Percentiles rank a stretch among this genome's conserved stretches.
Evolutionary conservation across 371 early-diverging fungal genomes (phyloP).

Genomic region (Lichtheimia corymbifera): DNA sequence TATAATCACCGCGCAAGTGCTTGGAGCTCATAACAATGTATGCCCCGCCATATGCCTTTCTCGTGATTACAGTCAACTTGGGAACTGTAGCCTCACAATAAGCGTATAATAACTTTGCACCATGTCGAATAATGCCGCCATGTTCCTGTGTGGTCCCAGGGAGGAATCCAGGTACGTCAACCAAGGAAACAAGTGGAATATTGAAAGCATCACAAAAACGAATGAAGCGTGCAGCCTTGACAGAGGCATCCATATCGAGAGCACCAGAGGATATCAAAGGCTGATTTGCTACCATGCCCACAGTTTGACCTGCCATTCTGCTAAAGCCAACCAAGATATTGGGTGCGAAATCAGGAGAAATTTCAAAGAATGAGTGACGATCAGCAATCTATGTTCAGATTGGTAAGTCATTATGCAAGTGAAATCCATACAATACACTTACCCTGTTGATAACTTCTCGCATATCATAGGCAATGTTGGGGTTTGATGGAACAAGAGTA

Average conservation of each 20-base stretch:
- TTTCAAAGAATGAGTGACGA: constrained; percentile 87
- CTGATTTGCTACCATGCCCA: constrained; percentile 96
- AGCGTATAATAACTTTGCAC: constrained; percentile 95
- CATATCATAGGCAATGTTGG: constrained; percentile 96
- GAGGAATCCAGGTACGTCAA: constrained; percentile 98
- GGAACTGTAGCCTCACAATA: constrained; percentile 98
- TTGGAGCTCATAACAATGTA: constrained; percentile 98
- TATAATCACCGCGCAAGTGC: constrained; percentile 91
- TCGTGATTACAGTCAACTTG: constrained; percentile 93
- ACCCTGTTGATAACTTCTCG: constrained; percentile 83
- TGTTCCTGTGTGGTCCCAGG: constrained; percentile 97
- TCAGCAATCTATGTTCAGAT: constrained; percentile 67
- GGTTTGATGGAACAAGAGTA: constrained; percentile 86
- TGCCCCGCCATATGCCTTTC: constrained; percentile 98
- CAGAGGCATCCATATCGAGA: constrained; percentile 92
- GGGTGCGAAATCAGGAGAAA: constrained; percentile 90
- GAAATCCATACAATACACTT: constrained; percentile 7
- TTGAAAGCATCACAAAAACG: constrained; percentile 97
- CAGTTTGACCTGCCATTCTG: constrained; percentile 85
- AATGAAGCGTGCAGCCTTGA: constrained; percentile 96
- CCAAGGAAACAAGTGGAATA: constrained; percentile 91
- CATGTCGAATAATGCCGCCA: constrained; percentile 95
- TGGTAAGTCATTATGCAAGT: background rate
- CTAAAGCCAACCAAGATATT: constrained; percentile 94
- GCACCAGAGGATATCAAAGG: constrained; percentile 95